Base-by-base conservation (phyloP, 2,329 filamentous ascomycete species). In the Colletotrichum tabaci region DNA sequence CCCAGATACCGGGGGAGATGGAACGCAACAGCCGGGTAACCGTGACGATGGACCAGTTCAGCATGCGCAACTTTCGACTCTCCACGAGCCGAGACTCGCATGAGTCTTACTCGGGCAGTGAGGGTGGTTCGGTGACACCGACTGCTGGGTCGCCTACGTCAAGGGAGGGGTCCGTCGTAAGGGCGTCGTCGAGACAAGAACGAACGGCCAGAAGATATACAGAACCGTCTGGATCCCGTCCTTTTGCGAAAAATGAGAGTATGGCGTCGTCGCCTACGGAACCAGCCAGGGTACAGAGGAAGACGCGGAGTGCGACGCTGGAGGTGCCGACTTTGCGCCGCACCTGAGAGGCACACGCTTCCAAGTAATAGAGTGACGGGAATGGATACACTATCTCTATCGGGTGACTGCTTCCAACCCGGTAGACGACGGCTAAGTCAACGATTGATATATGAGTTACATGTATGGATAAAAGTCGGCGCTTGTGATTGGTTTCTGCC, bases 1-100 rank as follows among this genome's bases (percentile, higher is more conserved):
- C 89, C 0, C 84, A 86, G 65, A 81, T 89, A 0, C 89, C 89
- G 0, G 89, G 88, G 2, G 89, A 91, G 73, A 75, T 72, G 1
- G 71, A 79, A 2, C 83, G 87, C 40, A 89, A 89, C 57, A 76
- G 74, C 0, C 74, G 77, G 0, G 75, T 89, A 1, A 62, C 72
- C 21, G 74, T 79, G 4, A 83, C 86, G 35, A 81, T 79, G 56
- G 78, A 82, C 40, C 75, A 77, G 5, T 89, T 85, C 67, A 84
- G 55, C 10, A 57, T 38, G 55, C 55, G 13, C 35, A 57, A 42
- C 30, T 23, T 42, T 38, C 35, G 55, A 13, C 35, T 42, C 7
- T 57, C 5, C 78, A 78, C 30, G 60, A 74, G 18, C 78, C 78
- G 1, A 79, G 79, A 7, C 66, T 77, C 61, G 10, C 38, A 38